phyloP scores from a whole-genome alignment of 1,139 yeast genomes.

The Scheffersomyces parashehatae region DNA sequence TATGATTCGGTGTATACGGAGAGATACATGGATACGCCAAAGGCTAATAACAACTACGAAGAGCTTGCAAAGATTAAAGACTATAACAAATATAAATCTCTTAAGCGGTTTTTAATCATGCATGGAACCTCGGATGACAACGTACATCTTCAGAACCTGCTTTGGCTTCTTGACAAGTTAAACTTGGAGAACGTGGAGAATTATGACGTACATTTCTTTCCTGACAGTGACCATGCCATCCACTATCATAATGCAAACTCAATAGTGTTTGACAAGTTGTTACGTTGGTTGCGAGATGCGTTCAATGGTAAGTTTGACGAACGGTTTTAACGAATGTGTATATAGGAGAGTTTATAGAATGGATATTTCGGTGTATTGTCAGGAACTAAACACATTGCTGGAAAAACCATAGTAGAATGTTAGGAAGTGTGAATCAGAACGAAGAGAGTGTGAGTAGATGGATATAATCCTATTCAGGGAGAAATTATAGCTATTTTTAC shows the following conservation, averaged over 20 bases:
- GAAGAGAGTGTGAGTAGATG: too few species aligned
- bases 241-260: conserved; percentile 74
- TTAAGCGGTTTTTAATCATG: conserved; percentile 71
- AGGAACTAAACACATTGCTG: too few species aligned
- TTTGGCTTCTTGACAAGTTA: conserved; percentile 70
- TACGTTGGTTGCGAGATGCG: conserved; percentile 68
- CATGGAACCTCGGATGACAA: conserved; percentile 98
- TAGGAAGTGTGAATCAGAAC: too few species aligned
- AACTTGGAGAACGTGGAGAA: conserved; percentile 67
- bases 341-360: too few species aligned
- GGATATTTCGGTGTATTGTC: too few species aligned
- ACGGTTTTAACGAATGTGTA: not conserved
- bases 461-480: too few species aligned
- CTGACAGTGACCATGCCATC: conserved; percentile 91
- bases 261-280: conserved; percentile 73
- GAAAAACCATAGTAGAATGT: too few species aligned
- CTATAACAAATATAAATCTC: conserved; percentile 45
- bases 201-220: conserved; percentile 87
- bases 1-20: conserved; percentile 89
- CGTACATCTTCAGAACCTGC: conserved; percentile 88
- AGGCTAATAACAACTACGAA: conserved; percentile 51
- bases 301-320: conserved; percentile 53
- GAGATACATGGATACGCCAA: conserved; percentile 78
- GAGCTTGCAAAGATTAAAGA: conserved; percentile 48
- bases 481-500: too few species aligned